Evolutionary conservation across 306 rosid species (phyloP).

Genomic region (Parietaria judaica): DNA sequence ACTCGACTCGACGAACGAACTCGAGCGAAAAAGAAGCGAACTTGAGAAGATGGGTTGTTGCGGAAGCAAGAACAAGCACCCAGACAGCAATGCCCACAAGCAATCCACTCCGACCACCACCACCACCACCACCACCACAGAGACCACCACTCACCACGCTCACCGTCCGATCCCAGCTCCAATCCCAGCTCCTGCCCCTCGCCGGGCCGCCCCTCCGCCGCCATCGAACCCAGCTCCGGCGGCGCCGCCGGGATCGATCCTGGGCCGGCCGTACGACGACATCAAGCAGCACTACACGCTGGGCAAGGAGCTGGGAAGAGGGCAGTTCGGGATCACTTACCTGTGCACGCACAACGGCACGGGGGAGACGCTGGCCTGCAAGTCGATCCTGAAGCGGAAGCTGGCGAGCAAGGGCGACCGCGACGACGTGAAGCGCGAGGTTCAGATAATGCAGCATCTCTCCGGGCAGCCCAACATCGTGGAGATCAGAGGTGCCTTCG

Average conservation of each 20-base stretch:
- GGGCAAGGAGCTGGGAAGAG: conserved; percentile 80
- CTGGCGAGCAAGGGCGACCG: conserved; percentile 52
- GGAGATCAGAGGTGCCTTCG: conserved; percentile 69
- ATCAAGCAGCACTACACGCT: conserved; percentile 50
- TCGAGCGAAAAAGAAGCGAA: neutral
- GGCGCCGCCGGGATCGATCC: conserved; percentile 31
- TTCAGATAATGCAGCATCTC: conserved; percentile 85
- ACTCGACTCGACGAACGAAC: no score
- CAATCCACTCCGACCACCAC: conserved; percentile 1
- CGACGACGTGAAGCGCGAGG: conserved; percentile 74
- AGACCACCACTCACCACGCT: neutral
- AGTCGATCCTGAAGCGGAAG: conserved; percentile 76
- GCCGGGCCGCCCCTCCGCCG: conserved; percentile 18
- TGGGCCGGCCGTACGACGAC: conserved; percentile 63
- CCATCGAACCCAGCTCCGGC: conserved; percentile 16
- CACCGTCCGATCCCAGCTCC: conserved; percentile 14
- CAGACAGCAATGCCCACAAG: neutral
- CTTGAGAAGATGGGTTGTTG: conserved; percentile 55
- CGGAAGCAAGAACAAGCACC: conserved; percentile 35
- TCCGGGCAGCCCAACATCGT: conserved; percentile 84
- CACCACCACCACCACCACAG: conserved; percentile 1
- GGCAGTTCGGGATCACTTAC: conserved; percentile 86
- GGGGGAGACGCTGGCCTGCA: conserved; percentile 60
- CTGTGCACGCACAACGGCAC: conserved; percentile 61
- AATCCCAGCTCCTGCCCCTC: conserved; percentile 15